A percentile compares a stretch with the other conserved stretches of the same genome.
These are phyloP conservation scores for Auxenochlorella pyrenoidosa DNA, from an alignment of 139 green algal species.

Conservation along the genomic window DNA sequence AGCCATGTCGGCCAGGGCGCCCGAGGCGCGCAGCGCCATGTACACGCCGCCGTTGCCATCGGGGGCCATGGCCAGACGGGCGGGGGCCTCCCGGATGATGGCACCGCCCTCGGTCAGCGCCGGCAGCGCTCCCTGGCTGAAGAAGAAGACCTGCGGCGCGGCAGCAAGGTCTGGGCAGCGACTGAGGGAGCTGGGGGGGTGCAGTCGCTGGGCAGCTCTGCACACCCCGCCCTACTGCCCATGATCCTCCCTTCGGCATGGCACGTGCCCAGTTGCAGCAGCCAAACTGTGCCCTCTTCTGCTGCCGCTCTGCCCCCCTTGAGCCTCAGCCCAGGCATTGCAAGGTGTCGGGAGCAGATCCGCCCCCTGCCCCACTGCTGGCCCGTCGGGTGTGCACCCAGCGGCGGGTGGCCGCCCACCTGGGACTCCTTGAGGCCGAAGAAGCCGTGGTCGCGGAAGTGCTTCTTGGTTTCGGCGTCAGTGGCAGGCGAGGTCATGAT, in stretches of 20 bases:
- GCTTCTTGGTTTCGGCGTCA: conserved; percentile 73
- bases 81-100: conserved; percentile 79
- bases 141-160: conserved; percentile 26
- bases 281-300: too few species aligned
- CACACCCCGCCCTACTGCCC: too few species aligned
- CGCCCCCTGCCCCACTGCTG: too few species aligned
- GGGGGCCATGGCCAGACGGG: conserved; percentile 78
- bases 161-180: not conserved
- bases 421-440: conserved; percentile 76
- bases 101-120: conserved; percentile 84
- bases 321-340: too few species aligned
- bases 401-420: not conserved
- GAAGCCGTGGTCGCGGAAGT: conserved; percentile 76
- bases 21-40: conserved; percentile 66
- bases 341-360: too few species aligned
- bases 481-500: conserved; percentile 96
- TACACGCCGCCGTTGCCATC: conserved; percentile 98
- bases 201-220: too few species aligned
- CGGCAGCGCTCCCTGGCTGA: conserved; percentile 80
- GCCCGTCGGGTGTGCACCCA: too few species aligned
- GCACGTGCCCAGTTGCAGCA: too few species aligned
- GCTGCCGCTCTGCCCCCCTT: too few species aligned
- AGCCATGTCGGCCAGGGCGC: conserved; percentile 76
- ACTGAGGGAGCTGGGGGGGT: not conserved
- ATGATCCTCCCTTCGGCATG: too few species aligned